These are phyloP conservation scores for Malus orientalis DNA, from an alignment of 306 rosid species.

Conservation along the genomic window DNA sequence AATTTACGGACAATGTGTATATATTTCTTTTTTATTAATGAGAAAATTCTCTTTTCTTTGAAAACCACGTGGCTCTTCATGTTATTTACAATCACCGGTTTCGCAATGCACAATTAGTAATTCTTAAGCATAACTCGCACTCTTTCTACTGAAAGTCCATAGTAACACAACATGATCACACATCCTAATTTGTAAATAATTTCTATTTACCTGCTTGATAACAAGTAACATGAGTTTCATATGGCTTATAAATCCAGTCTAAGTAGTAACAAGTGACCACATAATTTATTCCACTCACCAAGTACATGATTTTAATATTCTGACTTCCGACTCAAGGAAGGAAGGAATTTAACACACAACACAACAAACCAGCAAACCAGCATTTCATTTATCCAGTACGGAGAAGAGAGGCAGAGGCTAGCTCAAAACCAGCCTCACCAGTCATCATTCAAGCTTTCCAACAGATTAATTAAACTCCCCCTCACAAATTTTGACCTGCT, in stretches of 20 bases:
- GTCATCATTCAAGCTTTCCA: background rate
- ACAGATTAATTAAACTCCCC: background rate
- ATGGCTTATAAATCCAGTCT: background rate
- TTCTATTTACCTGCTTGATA: no score
- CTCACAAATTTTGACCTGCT: background rate
- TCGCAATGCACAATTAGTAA: no score
- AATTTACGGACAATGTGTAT: background rate
- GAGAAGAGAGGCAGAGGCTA: no score
- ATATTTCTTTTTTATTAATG: background rate
- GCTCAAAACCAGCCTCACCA: no score
- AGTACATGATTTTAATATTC: background rate
- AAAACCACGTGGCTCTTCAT: background rate
- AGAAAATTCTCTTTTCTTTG: background rate
- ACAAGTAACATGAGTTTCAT: background rate
- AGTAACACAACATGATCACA: no score
- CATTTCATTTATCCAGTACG: background rate
- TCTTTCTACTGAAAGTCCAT: no score
- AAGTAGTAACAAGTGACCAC: background rate
- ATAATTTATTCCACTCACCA: background rate
- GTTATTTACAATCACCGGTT: no score
- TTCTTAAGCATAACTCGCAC: no score
- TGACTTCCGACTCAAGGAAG: background rate
- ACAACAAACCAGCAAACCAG: background rate
- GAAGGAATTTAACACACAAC: background rate
- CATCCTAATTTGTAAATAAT: no score